Conservation (phyloP, 495 filamentous ascomycete species). For the Penicillium cinerascens region DNA sequence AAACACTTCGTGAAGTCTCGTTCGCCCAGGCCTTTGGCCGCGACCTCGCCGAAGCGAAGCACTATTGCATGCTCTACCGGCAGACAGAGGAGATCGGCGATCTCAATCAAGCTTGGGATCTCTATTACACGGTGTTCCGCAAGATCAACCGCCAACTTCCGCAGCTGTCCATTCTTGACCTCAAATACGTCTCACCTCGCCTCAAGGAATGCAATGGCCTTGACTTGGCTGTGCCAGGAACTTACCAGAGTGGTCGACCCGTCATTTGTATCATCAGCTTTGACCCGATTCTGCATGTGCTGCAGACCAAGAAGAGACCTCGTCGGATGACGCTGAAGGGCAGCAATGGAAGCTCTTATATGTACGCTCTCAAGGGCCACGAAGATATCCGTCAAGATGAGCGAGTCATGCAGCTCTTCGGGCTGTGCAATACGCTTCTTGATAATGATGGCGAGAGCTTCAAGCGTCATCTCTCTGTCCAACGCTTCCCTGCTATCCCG, state of each 20-base stretch:
- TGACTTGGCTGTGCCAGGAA: conserved; percentile 89
- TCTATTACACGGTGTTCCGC: conserved; percentile 96
- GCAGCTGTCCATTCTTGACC: conserved; percentile 84
- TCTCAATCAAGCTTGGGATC: conserved; percentile 95
- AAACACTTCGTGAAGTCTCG: conserved; percentile 91
- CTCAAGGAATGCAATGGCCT: conserved; percentile 78
- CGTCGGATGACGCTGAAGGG: conserved; percentile 84
- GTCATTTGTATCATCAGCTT: conserved; percentile 85
- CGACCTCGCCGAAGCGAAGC: conserved; percentile 87
- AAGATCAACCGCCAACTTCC: conserved; percentile 92
- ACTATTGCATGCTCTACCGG: conserved; percentile 92
- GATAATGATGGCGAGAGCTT: conserved; percentile 90
- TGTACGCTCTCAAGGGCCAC: conserved; percentile 89
- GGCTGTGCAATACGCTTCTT: conserved; percentile 90
- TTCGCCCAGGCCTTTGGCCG: conserved; percentile 98
- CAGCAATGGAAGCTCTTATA: conserved; percentile 85
- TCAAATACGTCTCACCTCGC: conserved; percentile 94
- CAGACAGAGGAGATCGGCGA: conserved; percentile 85
- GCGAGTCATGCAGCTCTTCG: conserved; percentile 98
- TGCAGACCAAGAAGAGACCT: conserved; percentile 94
- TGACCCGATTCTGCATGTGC: conserved; percentile 82
- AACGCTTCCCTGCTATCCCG: conserved; percentile 90
- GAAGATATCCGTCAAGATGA: conserved; percentile 99
- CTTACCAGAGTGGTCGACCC: conserved; percentile 83
- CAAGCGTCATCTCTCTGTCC: conserved; percentile 93